Evolutionary conservation across 371 early-diverging fungal species (phyloP), one percentile per base, ranked within the genome.

Genomic region (Rhizomucor pusillus): DNA sequence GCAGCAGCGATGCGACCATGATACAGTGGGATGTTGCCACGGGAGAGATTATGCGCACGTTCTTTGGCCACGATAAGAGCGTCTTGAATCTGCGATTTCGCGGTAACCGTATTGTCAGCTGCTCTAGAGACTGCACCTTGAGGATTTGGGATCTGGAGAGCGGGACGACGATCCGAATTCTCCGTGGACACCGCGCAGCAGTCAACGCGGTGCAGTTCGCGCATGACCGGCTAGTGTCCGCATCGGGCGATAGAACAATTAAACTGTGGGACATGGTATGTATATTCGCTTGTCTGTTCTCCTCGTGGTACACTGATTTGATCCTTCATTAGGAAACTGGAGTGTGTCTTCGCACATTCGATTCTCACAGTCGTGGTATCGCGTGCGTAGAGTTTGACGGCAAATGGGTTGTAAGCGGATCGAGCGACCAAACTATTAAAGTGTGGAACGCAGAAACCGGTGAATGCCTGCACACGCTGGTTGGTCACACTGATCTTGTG

Each of bases 71-170:
- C 69, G 55, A 71, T 1, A 78, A 81, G 50, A 79, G 86, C 39
- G 89, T 90, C 19, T 66, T 91, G 39, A 89, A 89, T 52, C 63
- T 90, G 16, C 77, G 88, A 0, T 82, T 91, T 56, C 66, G 76
- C 47, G 67, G 71, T 12, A 66, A 77, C n/a, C 67, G 71, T 11
- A 77, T 94, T 14, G 89, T 93, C 6, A 86, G 88, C 34, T 92
- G 92, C 55, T 89, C 90, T n/a, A 91, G 94, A 65, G 98, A 95
- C 62, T 76, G 81, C 20, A 90, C 91, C 1, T 84, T 93, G 25
- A 82, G 86, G 52, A 73, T 94, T 2, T 97, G 94, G 94, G 75
- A 78, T 39, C 56, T 84, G 3, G 62, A 72, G 16, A 79, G 73
- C 0, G 88, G 89, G 2, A 53, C 53, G 22, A 62, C 68, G 22